A percentile compares a stretch with the other conserved stretches of the same genome.
phyloP scores from a whole-genome alignment of 306 rosid species.

The Cucumis sativus region DNA sequence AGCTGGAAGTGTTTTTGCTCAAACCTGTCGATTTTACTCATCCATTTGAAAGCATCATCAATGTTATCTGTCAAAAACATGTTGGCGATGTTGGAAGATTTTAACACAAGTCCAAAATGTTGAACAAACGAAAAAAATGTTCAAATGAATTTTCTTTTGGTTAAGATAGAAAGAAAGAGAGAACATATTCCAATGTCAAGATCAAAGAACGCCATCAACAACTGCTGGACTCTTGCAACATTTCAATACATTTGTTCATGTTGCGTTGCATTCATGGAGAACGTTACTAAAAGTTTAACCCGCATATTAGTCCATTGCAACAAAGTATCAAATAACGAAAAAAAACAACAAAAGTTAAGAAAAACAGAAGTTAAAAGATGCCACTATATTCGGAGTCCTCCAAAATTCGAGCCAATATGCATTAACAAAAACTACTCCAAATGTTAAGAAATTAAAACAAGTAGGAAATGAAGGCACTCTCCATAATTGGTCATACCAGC shows the following conservation, averaged over 20 bases:
- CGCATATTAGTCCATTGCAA: background rate
- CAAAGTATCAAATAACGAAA: background rate
- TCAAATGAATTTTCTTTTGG: background rate
- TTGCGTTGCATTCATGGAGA: background rate
- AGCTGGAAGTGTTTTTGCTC: conserved; percentile 64
- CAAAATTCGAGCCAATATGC: background rate
- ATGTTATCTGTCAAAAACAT: conserved; percentile 39
- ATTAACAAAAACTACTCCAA: background rate
- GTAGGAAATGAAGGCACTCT: background rate
- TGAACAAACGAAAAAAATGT: background rate
- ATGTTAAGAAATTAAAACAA: background rate
- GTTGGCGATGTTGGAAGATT: background rate
- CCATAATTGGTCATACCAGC: conserved; percentile 25
- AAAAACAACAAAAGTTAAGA: background rate
- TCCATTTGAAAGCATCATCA: conserved; percentile 75
- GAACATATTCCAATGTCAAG: background rate
- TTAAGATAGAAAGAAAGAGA: background rate
- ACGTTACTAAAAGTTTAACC: background rate
- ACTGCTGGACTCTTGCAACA: background rate
- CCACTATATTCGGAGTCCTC: background rate
- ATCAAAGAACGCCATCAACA: background rate
- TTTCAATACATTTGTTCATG: background rate
- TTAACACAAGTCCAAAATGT: background rate
- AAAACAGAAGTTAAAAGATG: background rate
- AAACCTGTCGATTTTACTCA: conserved; percentile 63